Evolutionary conservation across 768 basidiomycete genomes (phyloP).

Genomic region (Filobasidium floriforme): DNA sequence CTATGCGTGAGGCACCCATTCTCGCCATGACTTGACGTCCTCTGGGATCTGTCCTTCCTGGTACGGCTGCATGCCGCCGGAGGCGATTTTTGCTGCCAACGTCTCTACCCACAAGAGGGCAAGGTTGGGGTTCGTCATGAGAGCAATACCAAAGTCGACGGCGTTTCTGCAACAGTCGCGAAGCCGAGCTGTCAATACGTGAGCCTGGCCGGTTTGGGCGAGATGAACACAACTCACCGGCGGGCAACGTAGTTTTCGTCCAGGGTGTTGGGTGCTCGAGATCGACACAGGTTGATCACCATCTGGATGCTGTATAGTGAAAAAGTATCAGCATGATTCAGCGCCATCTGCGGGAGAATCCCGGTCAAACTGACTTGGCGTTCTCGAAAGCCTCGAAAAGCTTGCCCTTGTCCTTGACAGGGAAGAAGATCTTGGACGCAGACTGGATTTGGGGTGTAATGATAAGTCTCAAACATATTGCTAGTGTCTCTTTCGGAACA

Average conservation of each 20-base stretch:
- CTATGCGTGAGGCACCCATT: constrained; percentile 3
- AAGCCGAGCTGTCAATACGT: not conserved
- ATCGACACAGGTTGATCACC: constrained; percentile 83
- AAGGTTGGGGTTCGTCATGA: constrained; percentile 81
- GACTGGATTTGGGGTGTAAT: constrained; percentile 63
- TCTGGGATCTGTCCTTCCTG: constrained; percentile 78
- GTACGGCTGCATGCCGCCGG: constrained; percentile 70
- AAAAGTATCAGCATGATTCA: constrained; percentile 48
- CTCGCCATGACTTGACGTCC: constrained; percentile 55
- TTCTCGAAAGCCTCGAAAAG: constrained; percentile 68
- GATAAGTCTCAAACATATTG: not conserved
- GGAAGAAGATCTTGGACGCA: constrained; percentile 84
- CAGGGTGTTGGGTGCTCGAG: constrained; percentile 63
- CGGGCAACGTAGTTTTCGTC: constrained; percentile 98
- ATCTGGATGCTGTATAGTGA: constrained; percentile 81
- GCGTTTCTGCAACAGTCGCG: constrained; percentile 58
- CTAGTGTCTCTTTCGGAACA: not conserved
- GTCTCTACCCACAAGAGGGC: constrained; percentile 87
- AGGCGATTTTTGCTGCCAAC: constrained; percentile 71
- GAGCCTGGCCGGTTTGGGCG: not conserved
- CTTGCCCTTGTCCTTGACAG: constrained; percentile 89
- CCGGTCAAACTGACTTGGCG: constrained; percentile 3
- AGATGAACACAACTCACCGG: constrained; percentile 46
- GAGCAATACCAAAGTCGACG: constrained; percentile 78
- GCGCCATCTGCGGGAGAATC: not conserved